Evolutionary conservation across 228 moss, liverwort and hornwort genomes (phyloP).

Genomic region (Sphagnum magellanicum): DNA sequence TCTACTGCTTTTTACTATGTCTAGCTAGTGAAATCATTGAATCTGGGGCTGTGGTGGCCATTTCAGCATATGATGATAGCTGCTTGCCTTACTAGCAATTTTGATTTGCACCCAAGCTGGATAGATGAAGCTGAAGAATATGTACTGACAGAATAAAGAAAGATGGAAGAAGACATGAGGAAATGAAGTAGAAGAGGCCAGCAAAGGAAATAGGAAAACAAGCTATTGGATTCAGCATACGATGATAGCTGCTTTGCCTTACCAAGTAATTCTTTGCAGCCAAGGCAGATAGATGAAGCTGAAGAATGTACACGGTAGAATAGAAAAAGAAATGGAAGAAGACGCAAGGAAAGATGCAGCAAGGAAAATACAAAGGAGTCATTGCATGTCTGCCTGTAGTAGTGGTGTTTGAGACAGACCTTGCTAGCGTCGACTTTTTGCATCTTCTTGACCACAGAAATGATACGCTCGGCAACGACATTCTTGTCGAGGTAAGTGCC

Average conservation of each 20-base stretch:
- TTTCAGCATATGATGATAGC: background rate
- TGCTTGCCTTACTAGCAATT: background rate
- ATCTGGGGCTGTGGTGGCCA: too few species aligned
- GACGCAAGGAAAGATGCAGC: background rate
- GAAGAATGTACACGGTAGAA: background rate
- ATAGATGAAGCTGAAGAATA: background rate
- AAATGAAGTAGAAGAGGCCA: background rate
- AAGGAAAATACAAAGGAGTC: background rate
- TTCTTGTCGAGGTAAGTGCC: conserved; percentile 79
- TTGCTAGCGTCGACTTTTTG: conserved; percentile 68
- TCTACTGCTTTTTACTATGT: too few species aligned
- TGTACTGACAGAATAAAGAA: background rate
- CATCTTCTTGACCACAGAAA: conserved; percentile 67
- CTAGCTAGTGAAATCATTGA: too few species aligned
- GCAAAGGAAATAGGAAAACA: too few species aligned
- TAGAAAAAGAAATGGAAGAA: background rate
- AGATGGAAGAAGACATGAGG: background rate
- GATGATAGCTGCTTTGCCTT: background rate
- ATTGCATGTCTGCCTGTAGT: background rate
- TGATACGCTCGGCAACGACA: conserved; percentile 70
- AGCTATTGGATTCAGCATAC: too few species aligned
- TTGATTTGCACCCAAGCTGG: background rate
- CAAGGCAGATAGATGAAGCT: background rate
- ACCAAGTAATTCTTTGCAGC: background rate
- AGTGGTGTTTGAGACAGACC: conserved; percentile 19